These are phyloP conservation scores for Sonneratia caseolaris DNA, from an alignment of 345 rosid genomes.

Conservation along the genomic window DNA sequence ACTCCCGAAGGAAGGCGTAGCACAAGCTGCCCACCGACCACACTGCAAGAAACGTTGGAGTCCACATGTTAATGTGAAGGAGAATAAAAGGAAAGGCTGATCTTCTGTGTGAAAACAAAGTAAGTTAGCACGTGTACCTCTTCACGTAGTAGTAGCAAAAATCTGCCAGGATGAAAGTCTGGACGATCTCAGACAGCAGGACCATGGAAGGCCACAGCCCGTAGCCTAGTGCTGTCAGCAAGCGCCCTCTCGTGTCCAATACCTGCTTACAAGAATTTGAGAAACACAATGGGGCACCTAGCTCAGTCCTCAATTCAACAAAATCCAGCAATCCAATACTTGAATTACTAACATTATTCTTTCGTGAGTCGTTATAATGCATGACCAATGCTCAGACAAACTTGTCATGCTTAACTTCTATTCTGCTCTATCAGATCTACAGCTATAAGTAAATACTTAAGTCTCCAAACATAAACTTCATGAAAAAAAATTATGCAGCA, in stretches of 20 bases:
- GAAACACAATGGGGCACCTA: too few species aligned
- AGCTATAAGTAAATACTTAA: too few species aligned
- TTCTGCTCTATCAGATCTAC: too few species aligned
- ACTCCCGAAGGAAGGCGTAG: constrained; percentile 5
- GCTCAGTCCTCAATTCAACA: too few species aligned
- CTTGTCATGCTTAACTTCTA: too few species aligned
- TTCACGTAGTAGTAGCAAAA: constrained; percentile 5
- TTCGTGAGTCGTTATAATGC: too few species aligned
- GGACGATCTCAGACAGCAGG: not conserved
- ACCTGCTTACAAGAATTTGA: not conserved
- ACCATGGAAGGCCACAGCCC: constrained; percentile 7
- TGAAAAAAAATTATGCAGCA: too few species aligned
- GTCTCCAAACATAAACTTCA: too few species aligned
- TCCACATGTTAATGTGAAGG: not conserved
- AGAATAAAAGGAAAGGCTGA: not conserved
- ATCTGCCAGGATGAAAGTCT: constrained; percentile 5
- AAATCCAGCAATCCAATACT: not conserved
- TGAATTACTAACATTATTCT: not conserved
- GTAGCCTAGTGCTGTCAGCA: constrained; percentile 3
- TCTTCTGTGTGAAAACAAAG: not conserved
- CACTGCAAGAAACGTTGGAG: not conserved
- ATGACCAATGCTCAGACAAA: too few species aligned
- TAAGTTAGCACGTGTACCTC: not conserved
- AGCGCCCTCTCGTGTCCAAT: constrained; percentile 1
- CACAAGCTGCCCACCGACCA: not conserved